Percentiles rank a stretch among this genome's conserved stretches.
Conservation (phyloP, 148 eudicot species). For the Amaranthus palmeri region DNA sequence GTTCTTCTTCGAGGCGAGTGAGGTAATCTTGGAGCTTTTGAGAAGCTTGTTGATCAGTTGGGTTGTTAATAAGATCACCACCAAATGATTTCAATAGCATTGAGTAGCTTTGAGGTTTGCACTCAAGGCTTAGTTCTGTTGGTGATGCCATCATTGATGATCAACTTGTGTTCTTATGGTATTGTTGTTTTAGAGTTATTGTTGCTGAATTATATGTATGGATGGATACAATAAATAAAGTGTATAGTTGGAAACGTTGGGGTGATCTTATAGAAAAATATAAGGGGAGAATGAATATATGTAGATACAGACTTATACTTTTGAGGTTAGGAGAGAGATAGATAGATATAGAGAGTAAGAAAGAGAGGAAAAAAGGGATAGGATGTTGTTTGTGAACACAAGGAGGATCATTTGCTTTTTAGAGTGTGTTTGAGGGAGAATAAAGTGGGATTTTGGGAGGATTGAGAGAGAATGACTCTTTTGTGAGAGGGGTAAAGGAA, state of each 20-base stretch:
- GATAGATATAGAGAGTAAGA: constrained; percentile 8
- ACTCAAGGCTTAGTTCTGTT: constrained; percentile 66
- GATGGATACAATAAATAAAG: constrained; percentile 16
- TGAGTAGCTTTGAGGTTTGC: constrained; percentile 70
- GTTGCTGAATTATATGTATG: background rate
- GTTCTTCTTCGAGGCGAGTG: constrained; percentile 76
- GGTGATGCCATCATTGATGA: constrained; percentile 61
- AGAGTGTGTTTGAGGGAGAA: constrained; percentile 64
- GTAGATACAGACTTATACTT: constrained; percentile 32
- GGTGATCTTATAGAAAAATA: constrained; percentile 28
- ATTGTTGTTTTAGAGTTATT: no score
- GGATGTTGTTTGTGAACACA: constrained; percentile 64
- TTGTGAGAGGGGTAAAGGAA: constrained; percentile 12
- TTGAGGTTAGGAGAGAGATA: constrained; percentile 27
- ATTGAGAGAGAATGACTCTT: constrained; percentile 8
- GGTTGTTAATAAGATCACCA: constrained; percentile 24
- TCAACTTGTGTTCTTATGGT: constrained; percentile 1
- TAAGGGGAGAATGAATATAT: constrained; percentile 10
- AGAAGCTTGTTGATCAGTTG: constrained; percentile 20
- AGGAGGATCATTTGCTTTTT: constrained; percentile 73
- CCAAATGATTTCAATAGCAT: constrained; percentile 64
- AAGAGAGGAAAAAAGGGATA: constrained; percentile 27
- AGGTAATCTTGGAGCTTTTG: constrained; percentile 75
- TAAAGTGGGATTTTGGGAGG: constrained; percentile 56
- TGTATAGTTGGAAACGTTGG: constrained; percentile 27